phyloP scores from a whole-genome alignment of 805 yeast species.

The Grigorovia jiainica region DNA sequence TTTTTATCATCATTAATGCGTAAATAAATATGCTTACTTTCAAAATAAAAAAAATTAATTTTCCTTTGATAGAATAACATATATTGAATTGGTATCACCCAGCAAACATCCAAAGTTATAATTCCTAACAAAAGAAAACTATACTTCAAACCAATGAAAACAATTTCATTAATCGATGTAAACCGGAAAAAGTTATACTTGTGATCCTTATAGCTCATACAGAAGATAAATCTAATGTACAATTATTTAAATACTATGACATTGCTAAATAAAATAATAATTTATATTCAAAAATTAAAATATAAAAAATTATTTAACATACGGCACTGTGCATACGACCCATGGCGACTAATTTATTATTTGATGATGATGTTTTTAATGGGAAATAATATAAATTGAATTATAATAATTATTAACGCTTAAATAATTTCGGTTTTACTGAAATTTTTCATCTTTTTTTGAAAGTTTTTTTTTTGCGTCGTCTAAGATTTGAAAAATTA shows the following conservation, averaged over 20 bases:
- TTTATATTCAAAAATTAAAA: too few relatives aligned
- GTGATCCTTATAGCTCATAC: conserved; percentile 8
- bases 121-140: conserved; percentile 10
- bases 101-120: conserved; percentile 17
- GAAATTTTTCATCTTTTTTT: background rate
- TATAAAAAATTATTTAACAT: conserved; percentile 40
- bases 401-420: background rate
- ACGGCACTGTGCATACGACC: conserved; percentile 99
- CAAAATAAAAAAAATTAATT: too few relatives aligned
- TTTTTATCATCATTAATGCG: too few relatives aligned
- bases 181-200: conserved; percentile 17
- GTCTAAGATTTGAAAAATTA: too few relatives aligned
- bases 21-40: too few relatives aligned
- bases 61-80: background rate
- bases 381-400: conserved; percentile 3
- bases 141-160: conserved; percentile 3
- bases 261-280: background rate
- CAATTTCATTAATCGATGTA: conserved; percentile 8
- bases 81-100: conserved; percentile 28
- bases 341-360: conserved; percentile 60
- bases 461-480: background rate
- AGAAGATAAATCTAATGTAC: background rate
- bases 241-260: background rate
- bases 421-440: background rate
- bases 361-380: conserved; percentile 1